Evolutionary conservation across 2,329 filamentous ascomycete species (phyloP), one percentile per base, ranked within the genome.

Genomic region (Hymenoscyphus fructigenus): DNA sequence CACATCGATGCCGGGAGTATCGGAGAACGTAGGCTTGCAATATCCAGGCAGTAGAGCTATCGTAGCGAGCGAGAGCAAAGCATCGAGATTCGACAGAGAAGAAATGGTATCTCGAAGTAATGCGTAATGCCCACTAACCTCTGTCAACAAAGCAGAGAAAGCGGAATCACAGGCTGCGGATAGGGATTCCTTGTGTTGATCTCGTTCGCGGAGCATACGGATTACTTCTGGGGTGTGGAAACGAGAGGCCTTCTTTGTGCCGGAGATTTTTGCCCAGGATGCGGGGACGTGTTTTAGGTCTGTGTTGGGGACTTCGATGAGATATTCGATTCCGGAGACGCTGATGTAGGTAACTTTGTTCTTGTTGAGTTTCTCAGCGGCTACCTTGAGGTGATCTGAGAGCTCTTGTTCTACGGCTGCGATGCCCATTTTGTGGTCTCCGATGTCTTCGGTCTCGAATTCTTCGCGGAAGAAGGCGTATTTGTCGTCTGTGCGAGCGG

Each of bases 171-270:
- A 99, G 53, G 94, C 93, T 10, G 93, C 93, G 2, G 93, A 92
- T 14, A 99, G 86, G 2, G 92, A 90, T 78, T 99, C 95, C 75
- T 94, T 96, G 79, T 97, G 91, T 73, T 97, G 94, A 76, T 98
- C 95, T 55, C 95, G 88, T 78, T 97, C 93, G 53, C 88, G 87
- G 20, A 97, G 85, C 71, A 97, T 84, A 67, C 87, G 87, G 59
- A 96, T 84, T 28, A 97, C 92, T 71, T 96, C 90, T 4, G 95
- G 95, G 0, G 95, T 95, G 78, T 99, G 95, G 77, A 98, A 99
- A 65, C 95, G 89, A 0, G 92, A 93, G 5, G 93, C 80, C 72
- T 92, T 92, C 77, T 98, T 98, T 6, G 95, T 99, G 59, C 94
- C 93, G 64, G 91, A 96, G 72, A 98, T 91, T 78, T 99, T 98